A percentile compares a stretch with the other conserved stretches of the same genome.
These are phyloP conservation scores for Mycena floridula DNA, from an alignment of 768 basidiomycete species.

Conservation along the genomic window DNA sequence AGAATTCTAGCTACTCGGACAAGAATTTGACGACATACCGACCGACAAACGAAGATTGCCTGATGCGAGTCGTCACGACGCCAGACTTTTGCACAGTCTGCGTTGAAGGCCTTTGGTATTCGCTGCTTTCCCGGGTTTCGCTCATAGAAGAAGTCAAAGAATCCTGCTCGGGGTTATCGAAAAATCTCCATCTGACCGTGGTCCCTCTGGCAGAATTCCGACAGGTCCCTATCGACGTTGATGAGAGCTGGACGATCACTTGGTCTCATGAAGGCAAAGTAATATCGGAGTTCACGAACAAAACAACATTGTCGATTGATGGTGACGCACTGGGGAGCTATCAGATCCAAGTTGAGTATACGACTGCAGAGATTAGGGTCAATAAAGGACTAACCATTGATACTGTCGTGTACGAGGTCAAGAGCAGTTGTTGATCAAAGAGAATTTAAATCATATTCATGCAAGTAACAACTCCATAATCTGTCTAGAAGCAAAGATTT, in stretches of 20 bases:
- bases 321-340: constrained; percentile 35
- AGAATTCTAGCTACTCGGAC: constrained; percentile 54
- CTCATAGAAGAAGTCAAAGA: constrained; percentile 52
- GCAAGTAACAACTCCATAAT: too few species aligned
- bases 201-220: constrained; percentile 58
- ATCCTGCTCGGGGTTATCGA: constrained; percentile 22
- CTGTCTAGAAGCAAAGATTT: too few species aligned
- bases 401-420: background rate
- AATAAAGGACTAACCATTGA: constrained; percentile 28
- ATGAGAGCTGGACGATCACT: constrained; percentile 49
- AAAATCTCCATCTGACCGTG: constrained; percentile 37
- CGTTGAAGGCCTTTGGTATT: constrained; percentile 66
- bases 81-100: constrained; percentile 75
- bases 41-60: constrained; percentile 76
- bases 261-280: constrained; percentile 47
- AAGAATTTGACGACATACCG: constrained; percentile 61
- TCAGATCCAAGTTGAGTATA: constrained; percentile 39
- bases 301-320: constrained; percentile 40
- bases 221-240: constrained; percentile 16
- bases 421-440: background rate
- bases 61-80: constrained; percentile 67
- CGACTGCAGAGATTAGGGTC: constrained; percentile 51
- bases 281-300: constrained; percentile 40
- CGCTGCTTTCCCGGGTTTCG: constrained; percentile 50
- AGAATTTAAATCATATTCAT: too few species aligned